Conservation (phyloP, 768 basidiomycete genomes). For the Naganishia kalamii region DNA sequence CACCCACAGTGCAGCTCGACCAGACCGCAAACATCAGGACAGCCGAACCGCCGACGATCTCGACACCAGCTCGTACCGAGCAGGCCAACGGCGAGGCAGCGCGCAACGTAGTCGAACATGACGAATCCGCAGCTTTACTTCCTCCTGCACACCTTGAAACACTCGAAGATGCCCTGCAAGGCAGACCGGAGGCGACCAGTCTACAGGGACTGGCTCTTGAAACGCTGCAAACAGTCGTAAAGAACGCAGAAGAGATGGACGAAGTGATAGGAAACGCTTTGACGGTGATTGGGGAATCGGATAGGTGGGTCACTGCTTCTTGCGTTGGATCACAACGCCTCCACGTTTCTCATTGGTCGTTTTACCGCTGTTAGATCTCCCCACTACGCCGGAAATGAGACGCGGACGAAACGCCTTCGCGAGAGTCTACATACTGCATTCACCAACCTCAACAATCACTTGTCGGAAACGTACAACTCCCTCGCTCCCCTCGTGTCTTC, state of each 20-base stretch:
- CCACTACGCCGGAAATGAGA: background rate
- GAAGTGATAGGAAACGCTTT: slow-evolving; percentile 12
- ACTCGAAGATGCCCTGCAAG: too few species aligned
- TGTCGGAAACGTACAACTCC: background rate
- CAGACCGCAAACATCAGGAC: too few species aligned
- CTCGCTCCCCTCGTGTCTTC: slow-evolving; percentile 5
- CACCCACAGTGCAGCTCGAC: too few species aligned
- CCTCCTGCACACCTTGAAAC: background rate
- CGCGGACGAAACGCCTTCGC: slow-evolving; percentile 6
- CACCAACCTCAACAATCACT: background rate
- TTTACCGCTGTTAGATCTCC: background rate
- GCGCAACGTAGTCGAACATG: too few species aligned
- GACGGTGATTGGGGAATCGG: background rate
- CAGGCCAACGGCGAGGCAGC: too few species aligned
- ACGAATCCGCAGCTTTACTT: background rate
- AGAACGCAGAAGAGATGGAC: slow-evolving; percentile 15
- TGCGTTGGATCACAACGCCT: background rate
- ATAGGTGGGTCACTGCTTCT: background rate
- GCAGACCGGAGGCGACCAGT: background rate
- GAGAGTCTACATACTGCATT: background rate
- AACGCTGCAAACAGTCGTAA: slow-evolving; percentile 7
- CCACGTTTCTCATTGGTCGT: background rate
- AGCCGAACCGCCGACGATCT: too few species aligned
- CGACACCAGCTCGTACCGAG: too few species aligned
- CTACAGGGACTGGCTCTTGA: slow-evolving; percentile 13